Percentiles rank a stretch among this genome's conserved stretches.
These are phyloP conservation scores for Vitis cinerea DNA, from an alignment of 164 flowering plant species.

Conservation along the genomic window DNA sequence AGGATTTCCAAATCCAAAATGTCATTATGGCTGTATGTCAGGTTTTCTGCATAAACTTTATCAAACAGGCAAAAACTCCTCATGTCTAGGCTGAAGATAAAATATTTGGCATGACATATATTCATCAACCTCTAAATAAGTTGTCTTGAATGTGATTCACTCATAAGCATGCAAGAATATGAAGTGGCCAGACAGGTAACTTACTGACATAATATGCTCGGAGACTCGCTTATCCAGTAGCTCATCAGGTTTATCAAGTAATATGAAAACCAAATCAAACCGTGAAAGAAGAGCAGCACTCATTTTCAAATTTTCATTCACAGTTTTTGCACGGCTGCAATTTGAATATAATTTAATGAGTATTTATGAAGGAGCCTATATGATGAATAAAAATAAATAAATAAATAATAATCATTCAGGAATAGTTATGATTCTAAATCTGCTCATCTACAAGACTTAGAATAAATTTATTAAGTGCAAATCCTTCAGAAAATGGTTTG, in stretches of 20 bases:
- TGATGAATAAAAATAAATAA: background rate
- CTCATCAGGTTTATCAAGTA: conserved; percentile 94
- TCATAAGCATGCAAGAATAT: background rate
- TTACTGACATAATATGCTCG: conserved; percentile 96
- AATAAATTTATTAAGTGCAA: background rate
- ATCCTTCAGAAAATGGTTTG: background rate
- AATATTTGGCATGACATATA: background rate
- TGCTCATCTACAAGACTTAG: background rate
- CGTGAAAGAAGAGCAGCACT: conserved; percentile 94
- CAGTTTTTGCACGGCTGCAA: conserved; percentile 99
- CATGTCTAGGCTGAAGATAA: background rate
- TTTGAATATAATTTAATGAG: conserved; percentile 2
- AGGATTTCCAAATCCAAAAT: background rate
- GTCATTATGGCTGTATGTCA: background rate
- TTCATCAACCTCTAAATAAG: background rate
- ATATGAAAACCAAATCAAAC: conserved; percentile 95
- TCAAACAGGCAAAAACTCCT: background rate
- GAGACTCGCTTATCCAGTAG: conserved; percentile 82
- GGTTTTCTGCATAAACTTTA: background rate
- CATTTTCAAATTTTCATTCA: conserved; percentile 97
- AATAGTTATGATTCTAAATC: background rate
- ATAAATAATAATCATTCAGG: background rate
- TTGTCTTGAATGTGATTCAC: background rate
- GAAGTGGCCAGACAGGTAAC: conserved; percentile 26
- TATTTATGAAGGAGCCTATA: background rate